phyloP scores from a whole-genome alignment of 177 flowering plant genomes.

The Telopea speciosissima region DNA sequence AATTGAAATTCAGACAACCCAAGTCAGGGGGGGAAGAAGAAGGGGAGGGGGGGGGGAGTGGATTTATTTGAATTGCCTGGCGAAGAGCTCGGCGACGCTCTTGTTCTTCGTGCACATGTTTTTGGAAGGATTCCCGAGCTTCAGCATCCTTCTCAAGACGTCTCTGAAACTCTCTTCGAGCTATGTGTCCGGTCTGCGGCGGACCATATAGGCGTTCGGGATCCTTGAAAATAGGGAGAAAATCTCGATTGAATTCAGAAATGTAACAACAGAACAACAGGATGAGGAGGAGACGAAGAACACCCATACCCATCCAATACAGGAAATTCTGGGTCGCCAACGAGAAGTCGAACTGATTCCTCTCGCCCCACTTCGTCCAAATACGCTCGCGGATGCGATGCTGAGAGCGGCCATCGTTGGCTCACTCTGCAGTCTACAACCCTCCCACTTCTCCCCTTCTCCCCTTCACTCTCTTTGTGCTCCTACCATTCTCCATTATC shows the following conservation, averaged over 20 bases:
- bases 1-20: neutral
- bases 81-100: constrained; percentile 61
- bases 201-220: constrained; percentile 80
- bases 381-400: constrained; percentile 4
- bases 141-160: constrained; percentile 71
- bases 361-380: constrained; percentile 4
- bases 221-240: constrained; percentile 41
- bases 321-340: constrained; percentile 30
- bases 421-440: neutral
- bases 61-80: constrained; percentile 25
- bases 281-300: neutral
- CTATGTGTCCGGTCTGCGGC: constrained; percentile 69
- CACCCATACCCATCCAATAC: constrained; percentile 44
- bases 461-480: neutral
- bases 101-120: constrained; percentile 64
- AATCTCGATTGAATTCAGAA: neutral
- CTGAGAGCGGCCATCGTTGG: constrained; percentile 26
- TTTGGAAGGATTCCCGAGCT: constrained; percentile 69
- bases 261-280: neutral
- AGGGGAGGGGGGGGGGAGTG: neutral
- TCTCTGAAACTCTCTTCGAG: constrained; percentile 54
- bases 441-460: neutral
- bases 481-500: neutral
- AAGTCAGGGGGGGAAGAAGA: neutral
- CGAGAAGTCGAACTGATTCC: neutral